Evolutionary conservation across 495 filamentous ascomycete genomes (phyloP), one percentile per base, ranked within the genome.

Genomic region (Ramalina intermedia): DNA sequence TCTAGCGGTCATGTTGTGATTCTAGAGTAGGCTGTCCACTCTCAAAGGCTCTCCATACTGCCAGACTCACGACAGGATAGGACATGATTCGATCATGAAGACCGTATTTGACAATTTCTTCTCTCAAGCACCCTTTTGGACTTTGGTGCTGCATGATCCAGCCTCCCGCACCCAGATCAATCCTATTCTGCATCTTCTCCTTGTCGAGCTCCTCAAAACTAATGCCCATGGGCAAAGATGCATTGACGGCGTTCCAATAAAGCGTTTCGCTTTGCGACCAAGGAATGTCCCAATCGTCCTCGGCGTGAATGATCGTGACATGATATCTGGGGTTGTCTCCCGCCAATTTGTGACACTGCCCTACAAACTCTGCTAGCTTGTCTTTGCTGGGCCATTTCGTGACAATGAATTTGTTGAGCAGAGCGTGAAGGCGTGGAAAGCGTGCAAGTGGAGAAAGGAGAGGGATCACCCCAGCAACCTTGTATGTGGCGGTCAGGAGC

Each of bases 61-160:
- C 71, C 60, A 73, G 58, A 16, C 64, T 67, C 17, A 73, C 54
- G 8, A 73, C 55, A 3, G 72, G 67, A 52, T 74, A 66, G 5
- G 68, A 66, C 70, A 75, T 73, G 29, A 74, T 57, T 12, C 68
- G 63, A 62, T 73, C 72, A 48, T 76, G 72, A 33, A 75, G 52
- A 5, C 71, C 71, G 16, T 61, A 64, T 57, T 73, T 73, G 21
- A 74, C 50, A 7, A 75, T 70, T 47, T 75, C 65, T 49, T 73
- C 69, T 38, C 68, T 63, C 21, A 74, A 61, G 1, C 68, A 49
- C 5, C 73, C 73, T 39, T 66, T 56, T 11, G 61, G 48, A 0
- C 65, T 69, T 26, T 45, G 58, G 68, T 67, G 73, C 50, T 74
- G 67, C 50, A 69, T 59, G 23, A 70, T 54, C 17, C 67, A 67